Base-by-base conservation (phyloP, 2,329 filamentous ascomycete genomes). In the Chaetothyriales sp. region DNA sequence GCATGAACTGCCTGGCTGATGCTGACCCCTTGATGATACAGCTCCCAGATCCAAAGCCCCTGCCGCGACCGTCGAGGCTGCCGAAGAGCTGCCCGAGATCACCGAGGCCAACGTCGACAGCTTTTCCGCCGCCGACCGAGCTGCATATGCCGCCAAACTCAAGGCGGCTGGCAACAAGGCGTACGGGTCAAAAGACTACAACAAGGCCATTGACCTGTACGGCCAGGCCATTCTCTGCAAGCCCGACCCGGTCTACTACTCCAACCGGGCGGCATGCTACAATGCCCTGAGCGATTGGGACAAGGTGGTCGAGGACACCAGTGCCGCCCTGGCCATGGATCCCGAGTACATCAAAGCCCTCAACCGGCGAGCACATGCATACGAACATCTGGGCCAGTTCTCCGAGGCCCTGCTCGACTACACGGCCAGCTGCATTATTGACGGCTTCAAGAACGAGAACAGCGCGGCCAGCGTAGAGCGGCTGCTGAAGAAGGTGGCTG, bases 361-460 rank as follows among this genome's bases (percentile, higher is more conserved):
- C 61, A 98, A 98, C 77, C 84, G 92, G 64, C 81, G 92, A 62
- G 92, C 92, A 51, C 93, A 93, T 65, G 92, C 92, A 52, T 98
- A 96, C 69, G 92, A 98, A 71, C 85, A 95, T 67, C 79, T 92
- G 44, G 83, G 83, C 62, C 84, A 83, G 70, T 95, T 84, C 73
- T 92, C 88, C 67, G 90, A 96, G 66, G 90, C 92, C 45, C 81
- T 98, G 7, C 79, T 98, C 57, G 92, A 98, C 71, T 96, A 94
- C 72, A 98, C 92, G 7, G 92, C 92, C 52, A 95, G 90, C 71
- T 98, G 92, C 73, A 98, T 98, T 68, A 95, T 98, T 66, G 92
- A 98, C 66, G 85, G 85, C 56, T 98, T 98, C 77, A 84, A 86
- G 71, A 96, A 92, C 68, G 85, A 95, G 62, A 75, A 78, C 55